A percentile compares a stretch with the other conserved stretches of the same genome.
phyloP scores from a whole-genome alignment of 139 green algal species.

The Auxenochlorella protothecoides region DNA sequence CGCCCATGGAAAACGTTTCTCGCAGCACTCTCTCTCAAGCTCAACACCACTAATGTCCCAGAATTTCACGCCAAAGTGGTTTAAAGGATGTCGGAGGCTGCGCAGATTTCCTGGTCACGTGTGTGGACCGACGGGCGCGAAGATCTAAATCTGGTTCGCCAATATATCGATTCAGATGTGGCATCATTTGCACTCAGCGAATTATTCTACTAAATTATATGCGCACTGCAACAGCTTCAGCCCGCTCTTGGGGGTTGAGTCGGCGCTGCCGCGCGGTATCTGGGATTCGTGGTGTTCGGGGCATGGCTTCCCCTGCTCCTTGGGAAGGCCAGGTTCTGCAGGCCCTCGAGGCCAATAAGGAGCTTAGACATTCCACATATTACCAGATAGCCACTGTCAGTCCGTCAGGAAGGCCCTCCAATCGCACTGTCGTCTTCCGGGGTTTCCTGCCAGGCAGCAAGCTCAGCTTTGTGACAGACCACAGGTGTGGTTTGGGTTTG shows the following conservation, averaged over 20 bases:
- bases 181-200: background rate
- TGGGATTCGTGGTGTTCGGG: no score
- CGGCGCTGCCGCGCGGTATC: no score
- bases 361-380: conserved; percentile 29
- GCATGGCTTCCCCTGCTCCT: background rate
- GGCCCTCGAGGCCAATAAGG: conserved; percentile 9
- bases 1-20: no score
- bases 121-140: no score
- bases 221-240: no score
- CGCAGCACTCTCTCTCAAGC: no score
- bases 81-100: no score
- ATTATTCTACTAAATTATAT: no score
- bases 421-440: conserved; percentile 66
- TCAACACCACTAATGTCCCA: no score
- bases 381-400: conserved; percentile 68
- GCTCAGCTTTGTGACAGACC: conserved; percentile 65
- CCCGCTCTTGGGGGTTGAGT: no score
- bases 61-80: no score
- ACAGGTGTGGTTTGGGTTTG: conserved; percentile 23
- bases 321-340: conserved; percentile 17
- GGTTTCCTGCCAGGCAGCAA: conserved; percentile 43
- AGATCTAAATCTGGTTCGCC: background rate
- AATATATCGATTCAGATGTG: background rate
- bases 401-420: conserved; percentile 47
- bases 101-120: no score